Evolutionary conservation across 2,329 filamentous ascomycete genomes (phyloP), one percentile per base, ranked within the genome.

Genomic region (Phoma herbarum): DNA sequence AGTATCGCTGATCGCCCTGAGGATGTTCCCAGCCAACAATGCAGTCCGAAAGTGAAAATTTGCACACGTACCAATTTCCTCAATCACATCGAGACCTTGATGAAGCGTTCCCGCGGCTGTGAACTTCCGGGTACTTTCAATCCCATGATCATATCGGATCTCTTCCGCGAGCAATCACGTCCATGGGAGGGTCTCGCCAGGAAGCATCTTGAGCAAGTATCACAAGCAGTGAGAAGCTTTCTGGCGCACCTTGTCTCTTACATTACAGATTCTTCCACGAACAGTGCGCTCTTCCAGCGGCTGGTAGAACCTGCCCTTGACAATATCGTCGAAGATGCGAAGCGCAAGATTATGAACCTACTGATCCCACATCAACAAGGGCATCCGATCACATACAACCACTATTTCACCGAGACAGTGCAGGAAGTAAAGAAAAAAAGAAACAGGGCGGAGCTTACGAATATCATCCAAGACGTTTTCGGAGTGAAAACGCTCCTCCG

Each of bases 51-150:
- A 26, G 50, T 28, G 14, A 43, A 43, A 18, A 3, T 20, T 0
- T 25, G 9, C 12, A 31, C 35, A 6, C 18, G 39, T 1, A 14
- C 18, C 2, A 12, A 14, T 16, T 16, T 43, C 2, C 39, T 52
- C 7, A 28, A 35, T 9, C 29, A 39, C 10, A 44, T 52, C 11
- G 49, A 44, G 33, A 26, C 11, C 1, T 29, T 52, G 2, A 37
- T 45, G n/a, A 49, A 51, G 23, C 42, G 42, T 0, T 81, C 72
- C 6, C 76, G 85, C 23, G 83, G 81, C 0, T 75, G 83, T 6
- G 88, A 90, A 66, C 74, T 90, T 0, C 84, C 85, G 0, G 85
- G 86, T 0, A 84, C 79, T 0, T 89, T 85, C 71, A 88, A 87
- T 62, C 83, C 86, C 0, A 70, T 86, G 56, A 77, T 89, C 11